Evolutionary conservation across 2,329 filamentous ascomycete species (phyloP), one percentile per base, ranked within the genome.

Genomic region (Colletotrichum sidae): DNA sequence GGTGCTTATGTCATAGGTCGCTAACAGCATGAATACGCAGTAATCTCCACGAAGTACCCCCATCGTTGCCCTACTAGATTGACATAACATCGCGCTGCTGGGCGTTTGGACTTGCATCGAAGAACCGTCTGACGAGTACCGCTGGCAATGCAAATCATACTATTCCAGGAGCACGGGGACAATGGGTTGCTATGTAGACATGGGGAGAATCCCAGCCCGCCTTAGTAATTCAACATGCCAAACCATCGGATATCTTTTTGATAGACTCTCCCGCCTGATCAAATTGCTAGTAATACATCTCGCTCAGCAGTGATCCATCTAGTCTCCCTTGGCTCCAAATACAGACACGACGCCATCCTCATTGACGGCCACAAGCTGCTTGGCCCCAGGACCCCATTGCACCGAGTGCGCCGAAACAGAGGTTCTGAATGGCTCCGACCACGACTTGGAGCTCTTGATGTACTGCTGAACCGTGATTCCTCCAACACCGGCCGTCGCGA

Each of bases 391-490:
- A 8, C 93, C 93, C 95, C 95, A 99, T 67, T 86, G 84, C 52
- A 96, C 84, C 17, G 90, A 88, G 37, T 90, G 87, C 0, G 91
- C 90, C 13, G 91, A 86, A 33, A 93, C 86, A 3, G 91, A 92
- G 75, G 88, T 93, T 72, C 91, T 87, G 70, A 97, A 83, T 9
- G 92, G 90, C 82, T 97, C 94, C 49, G 89, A 91, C 96, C 96
- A 99, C 63, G 86, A 85, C 86, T 97, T 99, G 67, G 88, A 86
- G 56, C 89, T 83, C 85, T 98, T 99, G 68, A 87, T 86, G 79
- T 96, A 99, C 73, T 97, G 92, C 77, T 96, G 93, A 45, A 99
- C 92, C 6, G 92, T 92, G 51, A 97, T 82, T 35, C 94, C 94
- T 49, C 90, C 89, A 4, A 90, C 85, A 7, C 95, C 95, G 4